These are phyloP conservation scores for Cicer chorassanicum DNA, from an alignment of 306 rosid species.

Conservation along the genomic window DNA sequence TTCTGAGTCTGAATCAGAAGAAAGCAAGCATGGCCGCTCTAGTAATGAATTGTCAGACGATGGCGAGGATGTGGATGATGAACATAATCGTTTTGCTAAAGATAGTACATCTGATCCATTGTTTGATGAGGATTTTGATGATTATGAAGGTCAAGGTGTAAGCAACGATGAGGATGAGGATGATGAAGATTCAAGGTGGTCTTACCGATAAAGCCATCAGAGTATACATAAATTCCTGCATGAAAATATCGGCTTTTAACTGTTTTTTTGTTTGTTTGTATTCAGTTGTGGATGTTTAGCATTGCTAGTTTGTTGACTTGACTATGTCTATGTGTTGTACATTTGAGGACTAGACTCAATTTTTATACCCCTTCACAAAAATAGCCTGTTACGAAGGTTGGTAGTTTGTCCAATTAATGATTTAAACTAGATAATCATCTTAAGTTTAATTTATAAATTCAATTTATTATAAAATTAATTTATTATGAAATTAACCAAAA, in stretches of 20 bases:
- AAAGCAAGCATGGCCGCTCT: constrained; percentile 36
- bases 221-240: constrained; percentile 3
- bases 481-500: too few species aligned
- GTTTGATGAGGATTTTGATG: constrained; percentile 54
- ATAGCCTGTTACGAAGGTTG: neutral
- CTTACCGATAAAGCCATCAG: constrained; percentile 44
- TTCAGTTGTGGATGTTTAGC: neutral
- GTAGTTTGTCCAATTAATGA: too few species aligned
- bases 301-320: neutral
- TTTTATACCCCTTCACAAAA: neutral
- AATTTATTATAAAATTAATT: too few species aligned
- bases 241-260: neutral
- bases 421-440: too few species aligned
- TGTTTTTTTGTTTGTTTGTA: neutral
- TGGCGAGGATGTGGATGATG: constrained; percentile 19
- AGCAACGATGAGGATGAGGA: constrained; percentile 36
- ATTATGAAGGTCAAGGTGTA: constrained; percentile 39
- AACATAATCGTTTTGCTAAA: constrained; percentile 30
- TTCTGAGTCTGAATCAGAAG: constrained; percentile 59
- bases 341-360: neutral
- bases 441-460: too few species aligned
- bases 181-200: constrained; percentile 54
- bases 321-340: neutral
- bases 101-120: constrained; percentile 37
- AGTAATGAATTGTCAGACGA: constrained; percentile 47